Evolutionary conservation across 2,329 filamentous ascomycete species (phyloP), one percentile per base, ranked within the genome.

Genomic region (Xylogone sp.): DNA sequence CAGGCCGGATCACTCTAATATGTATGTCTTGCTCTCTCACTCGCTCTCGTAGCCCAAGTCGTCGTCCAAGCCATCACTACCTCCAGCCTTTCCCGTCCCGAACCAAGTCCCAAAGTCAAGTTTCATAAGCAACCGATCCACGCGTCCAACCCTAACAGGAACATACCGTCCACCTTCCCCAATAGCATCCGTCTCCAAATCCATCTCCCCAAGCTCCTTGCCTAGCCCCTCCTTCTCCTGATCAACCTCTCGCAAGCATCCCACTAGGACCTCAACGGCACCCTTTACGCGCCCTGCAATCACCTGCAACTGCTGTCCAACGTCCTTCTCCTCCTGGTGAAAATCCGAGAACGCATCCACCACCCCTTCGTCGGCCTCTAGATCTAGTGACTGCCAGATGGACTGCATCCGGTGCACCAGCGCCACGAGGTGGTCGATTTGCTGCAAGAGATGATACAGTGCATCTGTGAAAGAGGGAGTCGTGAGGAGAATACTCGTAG

Each of bases 81-180:
- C 53, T 29, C 45, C 44, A 8, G 43, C 50, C 49, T 45, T 58
- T 31, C 48, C 53, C 20, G 27, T 56, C 52, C 63, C 59, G 55
- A 68, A 67, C 66, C 66, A 68, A 0, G 62, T 60, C 4, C 65
- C 65, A 58, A 68, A 68, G 58, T 96, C 91, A 61, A 97, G 73
- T 74, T 96, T 96, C 90, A 96, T 96, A 65, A 97, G 69, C 65
- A 97, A 70, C 53, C 88, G 77, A 71, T 96, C 90, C 44, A 97
- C 83, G 1, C 90, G 88, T 0, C 89, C 89, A 3, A 90, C 81
- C 54, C 87, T 83, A 55, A 82, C 78, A 1, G 90, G 87, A 24
- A 85, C 76, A 66, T 89, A 96, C 55, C 69, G 69, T 0, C 73
- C 76, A 39, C 73, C 72, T 27, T 78, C 75, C 12, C 62, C 60